phyloP scores from a whole-genome alignment of 108 stramenopile species.

The Asterionellopsis glacialis region DNA sequence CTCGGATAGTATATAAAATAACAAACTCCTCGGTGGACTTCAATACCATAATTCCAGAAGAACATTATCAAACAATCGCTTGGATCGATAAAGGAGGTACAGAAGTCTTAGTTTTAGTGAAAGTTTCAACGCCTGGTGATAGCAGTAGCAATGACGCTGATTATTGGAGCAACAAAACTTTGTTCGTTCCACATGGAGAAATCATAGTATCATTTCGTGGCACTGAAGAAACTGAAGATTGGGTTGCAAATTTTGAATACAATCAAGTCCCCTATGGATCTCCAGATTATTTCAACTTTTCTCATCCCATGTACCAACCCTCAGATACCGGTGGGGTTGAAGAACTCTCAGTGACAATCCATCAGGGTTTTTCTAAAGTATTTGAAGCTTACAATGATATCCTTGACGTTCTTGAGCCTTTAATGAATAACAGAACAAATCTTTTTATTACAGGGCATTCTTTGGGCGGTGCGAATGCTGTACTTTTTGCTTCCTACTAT shows the following conservation, averaged over 20 bases:
- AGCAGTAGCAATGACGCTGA: too few species aligned
- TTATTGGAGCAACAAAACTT: too few species aligned
- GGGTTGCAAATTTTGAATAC: background rate
- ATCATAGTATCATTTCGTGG: slow-evolving; percentile 9
- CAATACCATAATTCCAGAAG: background rate
- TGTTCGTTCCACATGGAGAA: background rate
- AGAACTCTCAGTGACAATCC: background rate
- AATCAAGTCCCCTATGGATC: slow-evolving; percentile 1
- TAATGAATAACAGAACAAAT: background rate
- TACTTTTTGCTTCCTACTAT: slow-evolving; percentile 13
- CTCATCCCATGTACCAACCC: background rate
- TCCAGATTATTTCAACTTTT: background rate
- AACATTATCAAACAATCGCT: background rate
- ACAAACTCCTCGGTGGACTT: background rate
- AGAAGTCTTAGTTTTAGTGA: slow-evolving; percentile 1
- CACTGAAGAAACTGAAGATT: slow-evolving; percentile 7
- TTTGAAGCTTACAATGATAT: background rate
- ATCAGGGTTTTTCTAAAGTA: slow-evolving; percentile 2
- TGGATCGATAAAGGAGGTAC: slow-evolving; percentile 5
- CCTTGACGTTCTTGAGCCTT: background rate
- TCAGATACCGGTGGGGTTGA: background rate
- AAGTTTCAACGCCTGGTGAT: background rate
- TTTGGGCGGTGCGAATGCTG: slow-evolving; percentile 12
- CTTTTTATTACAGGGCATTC: slow-evolving; percentile 6
- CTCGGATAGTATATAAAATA: background rate